Base-by-base conservation (phyloP, 257 asterid species). In the Ilex asprella region DNA sequence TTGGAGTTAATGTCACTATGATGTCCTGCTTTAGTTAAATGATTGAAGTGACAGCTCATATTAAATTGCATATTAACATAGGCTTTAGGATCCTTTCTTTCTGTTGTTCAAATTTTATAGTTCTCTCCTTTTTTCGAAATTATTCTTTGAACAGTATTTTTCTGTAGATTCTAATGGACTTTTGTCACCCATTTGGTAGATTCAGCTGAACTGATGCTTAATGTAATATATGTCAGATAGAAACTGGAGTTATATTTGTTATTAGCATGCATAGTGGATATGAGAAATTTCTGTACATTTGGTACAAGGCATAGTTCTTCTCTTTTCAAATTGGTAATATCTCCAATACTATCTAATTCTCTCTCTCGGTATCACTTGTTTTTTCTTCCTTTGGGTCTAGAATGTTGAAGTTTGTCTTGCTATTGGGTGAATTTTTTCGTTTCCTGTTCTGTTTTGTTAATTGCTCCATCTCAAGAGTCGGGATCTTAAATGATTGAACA, bases 31-130 rank as follows among this genome's bases (percentile, higher is more conserved):
- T 14, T 14, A 0, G 13, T 46, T 46, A 10, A 3, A 46, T 46
- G 13, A n/a, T 15, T 65, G 56, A 60, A 35, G 46, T 62, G 31
- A 35, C 16, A 43, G 55, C 63, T 56, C 55, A 35, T 35, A 35
- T 35, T 55, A 59, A 59, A 59, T 44, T 69, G 66, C 50, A 74
- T 64, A 47, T 70, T 74, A 21, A 49, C 52, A 55, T 30, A 49
- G 55, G 61, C 46, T 60, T 64, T 35, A 4, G 41, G 5, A 8
- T 35, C 41, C 41, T 3, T 35, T 0, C 41, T 35, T 35, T 35
- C 41, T 14, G 11, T 54, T 13, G 52, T 56, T 44, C 10, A 30
- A 10, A 53, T 5, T 57, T 7, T 8, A 55, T 2, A 39, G 5
- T 35, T 35, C n/a, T 60, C 58, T 58, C 58, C 66, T 72, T 47